Evolutionary conservation across 371 early-diverging fungal species (phyloP).

Genomic region (Mucor plumbeus): DNA sequence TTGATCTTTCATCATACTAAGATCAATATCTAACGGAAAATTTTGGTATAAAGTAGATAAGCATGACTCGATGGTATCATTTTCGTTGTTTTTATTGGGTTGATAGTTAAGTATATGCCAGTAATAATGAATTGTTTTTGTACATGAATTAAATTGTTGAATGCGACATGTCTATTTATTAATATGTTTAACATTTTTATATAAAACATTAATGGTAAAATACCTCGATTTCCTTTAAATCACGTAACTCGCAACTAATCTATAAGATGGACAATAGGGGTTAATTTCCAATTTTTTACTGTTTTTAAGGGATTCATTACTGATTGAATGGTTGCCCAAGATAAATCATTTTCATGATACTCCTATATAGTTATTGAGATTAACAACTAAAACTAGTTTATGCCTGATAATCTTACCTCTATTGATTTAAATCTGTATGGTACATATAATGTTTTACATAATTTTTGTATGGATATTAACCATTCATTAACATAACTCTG

Average conservation of each 20-base stretch:
- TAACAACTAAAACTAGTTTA: background rate
- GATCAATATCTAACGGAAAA: conserved; percentile 9
- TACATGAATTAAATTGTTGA: conserved; percentile 13
- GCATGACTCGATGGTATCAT: conserved; percentile 15
- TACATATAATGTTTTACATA: conserved; percentile 24
- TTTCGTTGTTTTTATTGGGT: background rate
- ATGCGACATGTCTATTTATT: conserved; percentile 16
- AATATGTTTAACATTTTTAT: background rate
- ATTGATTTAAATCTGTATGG: conserved; percentile 19
- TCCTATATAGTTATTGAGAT: conserved; percentile 13
- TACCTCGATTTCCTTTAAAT: conserved; percentile 27
- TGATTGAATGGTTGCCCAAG: conserved; percentile 40
- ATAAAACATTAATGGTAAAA: background rate
- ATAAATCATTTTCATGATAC: conserved; percentile 28
- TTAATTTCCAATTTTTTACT: background rate
- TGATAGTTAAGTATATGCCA: conserved; percentile 21
- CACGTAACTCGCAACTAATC: conserved; percentile 36
- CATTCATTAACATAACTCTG: conserved; percentile 28
- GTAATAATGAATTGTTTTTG: conserved; percentile 29
- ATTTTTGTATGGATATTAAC: conserved; percentile 22
- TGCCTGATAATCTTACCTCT: conserved; percentile 20
- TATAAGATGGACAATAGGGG: conserved; percentile 1
- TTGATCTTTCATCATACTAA: conserved; percentile 1
- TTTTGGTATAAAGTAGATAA: conserved; percentile 17
- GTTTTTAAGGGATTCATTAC: conserved; percentile 23